Percentiles rank a stretch among this genome's conserved stretches.
phyloP scores from a whole-genome alignment of 1,284 basidiomycete genomes.

The Cutaneotrichosporon mucoides region DNA sequence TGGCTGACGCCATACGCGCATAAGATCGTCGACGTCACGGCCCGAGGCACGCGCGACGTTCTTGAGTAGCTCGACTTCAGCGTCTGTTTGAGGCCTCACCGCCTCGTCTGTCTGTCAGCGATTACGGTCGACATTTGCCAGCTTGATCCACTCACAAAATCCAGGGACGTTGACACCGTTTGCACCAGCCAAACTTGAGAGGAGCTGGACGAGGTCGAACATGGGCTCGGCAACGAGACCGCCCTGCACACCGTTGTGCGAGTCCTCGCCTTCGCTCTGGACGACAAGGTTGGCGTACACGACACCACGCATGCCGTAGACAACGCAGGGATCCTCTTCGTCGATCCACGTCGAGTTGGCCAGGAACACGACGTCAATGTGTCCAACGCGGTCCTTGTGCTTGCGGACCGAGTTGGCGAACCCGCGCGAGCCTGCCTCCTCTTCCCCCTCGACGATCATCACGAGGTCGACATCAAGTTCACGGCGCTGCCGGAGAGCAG shows the following conservation, averaged over 20 bases:
- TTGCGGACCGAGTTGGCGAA: conserved; percentile 70
- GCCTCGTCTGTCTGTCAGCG: conserved; percentile 58
- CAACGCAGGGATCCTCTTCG: conserved; percentile 87
- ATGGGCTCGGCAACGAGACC: conserved; percentile 84
- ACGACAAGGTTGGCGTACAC: conserved; percentile 59
- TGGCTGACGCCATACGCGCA: conserved; percentile 65
- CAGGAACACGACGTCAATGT: conserved; percentile 79
- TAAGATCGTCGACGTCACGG: conserved; percentile 61
- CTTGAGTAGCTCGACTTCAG: conserved; percentile 65
- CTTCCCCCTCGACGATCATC: conserved; percentile 91
- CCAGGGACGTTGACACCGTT: conserved; percentile 67
- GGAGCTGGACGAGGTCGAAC: conserved; percentile 83
- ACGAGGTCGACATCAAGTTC: conserved; percentile 81
- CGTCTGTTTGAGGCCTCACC: conserved; percentile 63
- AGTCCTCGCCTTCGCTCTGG: conserved; percentile 53
- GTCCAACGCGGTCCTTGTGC: conserved; percentile 74
- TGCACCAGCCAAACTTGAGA: conserved; percentile 65
- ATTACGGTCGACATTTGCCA: too few species aligned
- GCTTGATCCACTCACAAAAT: conserved; percentile 64
- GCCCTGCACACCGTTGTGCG: conserved; percentile 72
- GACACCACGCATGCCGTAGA: conserved; percentile 90
- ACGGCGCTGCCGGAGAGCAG: conserved; percentile 67
- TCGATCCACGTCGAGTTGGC: conserved; percentile 95
- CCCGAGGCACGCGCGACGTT: conserved; percentile 62
- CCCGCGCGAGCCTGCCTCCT: conserved; percentile 84